Evolutionary conservation across 495 filamentous ascomycete genomes (phyloP).

Genomic region (Pyrenopolyporus hunteri): DNA sequence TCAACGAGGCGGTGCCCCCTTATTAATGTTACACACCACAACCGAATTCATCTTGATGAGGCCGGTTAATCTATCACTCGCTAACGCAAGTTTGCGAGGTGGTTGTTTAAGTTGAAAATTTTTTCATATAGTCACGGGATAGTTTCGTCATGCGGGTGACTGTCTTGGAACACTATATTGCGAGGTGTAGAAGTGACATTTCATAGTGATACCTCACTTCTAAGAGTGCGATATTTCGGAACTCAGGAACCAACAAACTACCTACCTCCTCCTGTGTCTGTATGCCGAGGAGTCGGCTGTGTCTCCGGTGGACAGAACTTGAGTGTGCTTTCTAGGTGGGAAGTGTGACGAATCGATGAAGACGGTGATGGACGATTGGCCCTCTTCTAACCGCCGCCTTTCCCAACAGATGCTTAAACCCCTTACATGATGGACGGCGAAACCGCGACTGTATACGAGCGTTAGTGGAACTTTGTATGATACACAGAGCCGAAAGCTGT

Average conservation of each 20-base stretch:
- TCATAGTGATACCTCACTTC: conserved; percentile 33
- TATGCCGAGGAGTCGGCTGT: conserved; percentile 26
- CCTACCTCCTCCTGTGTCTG: background rate
- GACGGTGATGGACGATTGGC: conserved; percentile 19
- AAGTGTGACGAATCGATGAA: conserved; percentile 23
- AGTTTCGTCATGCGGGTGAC: conserved; percentile 30
- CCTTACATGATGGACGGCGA: conserved; percentile 21
- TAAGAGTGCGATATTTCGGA: conserved; percentile 33
- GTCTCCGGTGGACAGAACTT: conserved; percentile 6
- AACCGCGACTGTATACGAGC: conserved; percentile 6
- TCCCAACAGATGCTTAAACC: conserved; percentile 8
- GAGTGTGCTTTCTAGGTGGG: conserved; percentile 26
- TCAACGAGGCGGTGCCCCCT: conserved; percentile 33
- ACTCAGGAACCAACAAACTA: conserved; percentile 26
- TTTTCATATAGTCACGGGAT: conserved; percentile 26
- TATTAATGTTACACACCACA: conserved; percentile 14
- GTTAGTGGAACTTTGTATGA: background rate
- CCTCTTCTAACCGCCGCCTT: conserved; percentile 23
- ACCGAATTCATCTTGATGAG: background rate
- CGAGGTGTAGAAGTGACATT: conserved; percentile 30
- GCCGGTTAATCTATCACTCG: conserved; percentile 14
- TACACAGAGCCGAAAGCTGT: background rate
- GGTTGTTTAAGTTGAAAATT: conserved; percentile 17
- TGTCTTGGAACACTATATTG: conserved; percentile 4
- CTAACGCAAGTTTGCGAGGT: conserved; percentile 8